Evolutionary conservation across 2,329 filamentous ascomycete species (phyloP).

Genomic region (Ceratocystis huliohia): DNA sequence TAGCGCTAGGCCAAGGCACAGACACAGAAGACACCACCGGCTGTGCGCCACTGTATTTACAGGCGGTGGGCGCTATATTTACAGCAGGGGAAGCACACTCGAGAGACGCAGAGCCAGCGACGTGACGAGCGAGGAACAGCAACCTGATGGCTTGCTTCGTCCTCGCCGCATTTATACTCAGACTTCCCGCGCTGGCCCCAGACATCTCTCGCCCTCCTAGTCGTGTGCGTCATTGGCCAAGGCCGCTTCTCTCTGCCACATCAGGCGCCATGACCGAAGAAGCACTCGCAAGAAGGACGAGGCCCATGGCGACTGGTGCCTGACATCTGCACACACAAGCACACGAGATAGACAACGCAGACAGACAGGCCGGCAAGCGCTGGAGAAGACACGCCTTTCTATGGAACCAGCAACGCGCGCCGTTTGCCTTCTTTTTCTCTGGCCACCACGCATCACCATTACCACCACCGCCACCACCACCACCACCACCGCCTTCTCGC

Average conservation of each 20-base stretch:
- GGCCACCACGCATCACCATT: background rate
- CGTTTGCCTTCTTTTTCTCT: background rate
- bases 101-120: background rate
- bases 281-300: too few species aligned
- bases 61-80: background rate
- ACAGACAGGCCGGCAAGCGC: background rate
- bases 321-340: too few species aligned
- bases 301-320: too few species aligned
- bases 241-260: too few species aligned
- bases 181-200: background rate
- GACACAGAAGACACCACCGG: too few species aligned
- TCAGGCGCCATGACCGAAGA: too few species aligned
- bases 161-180: background rate
- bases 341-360: background rate
- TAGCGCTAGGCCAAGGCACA: too few species aligned
- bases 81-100: background rate
- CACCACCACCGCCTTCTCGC: background rate
- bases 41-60: background rate
- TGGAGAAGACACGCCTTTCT: background rate
- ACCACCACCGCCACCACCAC: background rate
- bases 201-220: background rate
- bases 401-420: background rate
- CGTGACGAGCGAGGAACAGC: background rate
- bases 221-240: too few species aligned
- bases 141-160: background rate